These are phyloP conservation scores for Populus tremula DNA, from an alignment of 345 rosid species.

Conservation along the genomic window DNA sequence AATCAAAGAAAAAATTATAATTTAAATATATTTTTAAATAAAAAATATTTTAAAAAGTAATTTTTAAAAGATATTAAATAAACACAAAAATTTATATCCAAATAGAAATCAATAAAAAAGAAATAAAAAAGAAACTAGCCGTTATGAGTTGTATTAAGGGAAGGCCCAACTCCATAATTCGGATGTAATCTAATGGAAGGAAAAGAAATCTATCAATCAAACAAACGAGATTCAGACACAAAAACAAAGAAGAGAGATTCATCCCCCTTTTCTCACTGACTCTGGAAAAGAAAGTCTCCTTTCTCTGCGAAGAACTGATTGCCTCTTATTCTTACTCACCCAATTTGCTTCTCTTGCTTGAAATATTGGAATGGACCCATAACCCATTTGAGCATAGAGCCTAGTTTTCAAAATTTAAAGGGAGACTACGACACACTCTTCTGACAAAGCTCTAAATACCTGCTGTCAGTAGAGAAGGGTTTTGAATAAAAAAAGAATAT, in stretches of 20 bases:
- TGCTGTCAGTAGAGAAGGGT: background rate
- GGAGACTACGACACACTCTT: background rate
- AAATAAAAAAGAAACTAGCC: conserved; percentile 29
- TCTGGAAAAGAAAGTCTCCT: background rate
- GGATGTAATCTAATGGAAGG: background rate
- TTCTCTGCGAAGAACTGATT: background rate
- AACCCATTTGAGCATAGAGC: conserved; percentile 5
- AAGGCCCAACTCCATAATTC: conserved; percentile 15
- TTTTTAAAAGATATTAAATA: too few species aligned
- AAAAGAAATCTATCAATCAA: background rate
- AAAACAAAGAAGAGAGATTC: background rate
- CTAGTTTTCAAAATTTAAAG: conserved; percentile 4
- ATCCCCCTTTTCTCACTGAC: background rate
- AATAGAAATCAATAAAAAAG: background rate
- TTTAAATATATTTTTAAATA: too few species aligned
- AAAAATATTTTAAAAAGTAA: too few species aligned
- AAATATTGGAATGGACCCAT: background rate
- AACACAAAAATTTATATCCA: too few species aligned
- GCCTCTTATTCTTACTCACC: background rate
- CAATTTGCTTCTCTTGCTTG: background rate
- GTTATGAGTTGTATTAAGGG: conserved; percentile 28
- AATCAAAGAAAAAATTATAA: too few species aligned
- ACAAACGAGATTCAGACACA: background rate
- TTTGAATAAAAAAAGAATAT: background rate
- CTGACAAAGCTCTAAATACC: background rate